A percentile compares a stretch with the other conserved stretches of the same genome.
These are phyloP conservation scores for Chlorella sp. DNA, from an alignment of 139 green algal genomes.

Conservation along the genomic window DNA sequence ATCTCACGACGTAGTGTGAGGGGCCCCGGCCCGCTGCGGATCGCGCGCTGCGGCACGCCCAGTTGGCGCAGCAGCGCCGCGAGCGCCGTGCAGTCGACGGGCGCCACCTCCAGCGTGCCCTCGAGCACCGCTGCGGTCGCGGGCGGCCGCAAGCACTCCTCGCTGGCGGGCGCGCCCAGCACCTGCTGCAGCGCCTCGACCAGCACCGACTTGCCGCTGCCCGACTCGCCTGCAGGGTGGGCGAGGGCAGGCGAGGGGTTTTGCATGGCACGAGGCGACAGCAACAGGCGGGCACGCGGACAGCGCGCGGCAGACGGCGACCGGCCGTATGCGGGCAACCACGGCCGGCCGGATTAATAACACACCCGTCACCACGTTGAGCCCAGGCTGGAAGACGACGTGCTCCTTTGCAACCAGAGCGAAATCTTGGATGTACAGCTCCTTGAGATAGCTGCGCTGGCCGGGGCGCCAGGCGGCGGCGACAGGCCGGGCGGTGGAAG, in stretches of 20 bases:
- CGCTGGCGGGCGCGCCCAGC: conserved; percentile 58
- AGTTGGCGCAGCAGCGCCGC: conserved; percentile 30
- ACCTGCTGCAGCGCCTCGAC: conserved; percentile 73
- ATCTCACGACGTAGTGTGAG: conserved; percentile 47
- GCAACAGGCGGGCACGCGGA: neutral
- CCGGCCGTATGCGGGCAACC: neutral
- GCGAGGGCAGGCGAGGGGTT: neutral
- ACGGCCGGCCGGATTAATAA: neutral
- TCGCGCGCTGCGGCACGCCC: conserved; percentile 19
- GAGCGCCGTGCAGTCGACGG: conserved; percentile 12
- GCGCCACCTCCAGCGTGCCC: conserved; percentile 51
- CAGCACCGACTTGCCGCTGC: conserved; percentile 88
- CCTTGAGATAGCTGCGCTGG: conserved; percentile 21
- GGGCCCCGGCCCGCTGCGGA: neutral
- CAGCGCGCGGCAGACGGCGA: neutral
- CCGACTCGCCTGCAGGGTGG: conserved; percentile 68
- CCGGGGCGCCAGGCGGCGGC: no score
- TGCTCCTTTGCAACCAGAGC: conserved; percentile 71
- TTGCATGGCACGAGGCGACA: neutral
- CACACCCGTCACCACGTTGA: conserved; percentile 82
- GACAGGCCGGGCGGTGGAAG: no score
- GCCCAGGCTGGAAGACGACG: conserved; percentile 67
- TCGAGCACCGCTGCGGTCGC: conserved; percentile 62
- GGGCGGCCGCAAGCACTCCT: conserved; percentile 69
- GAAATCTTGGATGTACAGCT: conserved; percentile 76